phyloP scores from a whole-genome alignment of 2,329 filamentous ascomycete genomes.

The Penicillium sp. region DNA sequence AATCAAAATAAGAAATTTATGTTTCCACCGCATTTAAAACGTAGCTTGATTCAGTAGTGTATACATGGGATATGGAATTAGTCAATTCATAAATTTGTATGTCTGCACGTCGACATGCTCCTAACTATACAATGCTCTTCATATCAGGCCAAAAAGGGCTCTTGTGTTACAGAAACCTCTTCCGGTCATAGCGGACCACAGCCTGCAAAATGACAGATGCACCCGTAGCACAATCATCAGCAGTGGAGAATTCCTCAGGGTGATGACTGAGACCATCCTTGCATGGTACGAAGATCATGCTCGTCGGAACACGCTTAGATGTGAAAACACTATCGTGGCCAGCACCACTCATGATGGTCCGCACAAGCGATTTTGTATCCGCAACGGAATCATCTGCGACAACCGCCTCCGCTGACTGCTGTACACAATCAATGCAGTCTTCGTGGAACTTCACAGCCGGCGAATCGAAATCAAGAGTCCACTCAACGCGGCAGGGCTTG shows the following conservation, averaged over 20 bases:
- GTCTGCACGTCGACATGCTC: not conserved
- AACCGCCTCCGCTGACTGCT: constrained; percentile 57
- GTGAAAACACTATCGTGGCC: constrained; percentile 66
- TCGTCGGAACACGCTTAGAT: constrained; percentile 58
- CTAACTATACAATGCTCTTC: too few species aligned
- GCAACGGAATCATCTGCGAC: constrained; percentile 51
- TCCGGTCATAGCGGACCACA: constrained; percentile 37
- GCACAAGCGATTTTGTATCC: constrained; percentile 45
- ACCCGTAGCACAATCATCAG: constrained; percentile 59
- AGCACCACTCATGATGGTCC: constrained; percentile 61
- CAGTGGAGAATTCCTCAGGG: constrained; percentile 61
- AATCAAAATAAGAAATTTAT: constrained; percentile 29
- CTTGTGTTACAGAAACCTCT: constrained; percentile 41
- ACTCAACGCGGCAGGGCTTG: constrained; percentile 56
- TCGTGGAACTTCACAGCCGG: constrained; percentile 64
- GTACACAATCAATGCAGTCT: constrained; percentile 66
- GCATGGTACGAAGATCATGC: constrained; percentile 67
- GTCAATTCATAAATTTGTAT: not conserved
- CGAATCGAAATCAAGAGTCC: constrained; percentile 60
- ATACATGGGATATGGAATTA: not conserved
- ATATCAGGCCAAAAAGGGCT: too few species aligned
- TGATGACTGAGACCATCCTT: constrained; percentile 64
- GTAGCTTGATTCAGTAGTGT: constrained; percentile 29
- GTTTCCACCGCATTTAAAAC: constrained; percentile 25
- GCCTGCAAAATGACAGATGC: constrained; percentile 44